These are phyloP conservation scores for Botryococcus braunii DNA, from an alignment of 163 green algal genomes.

Conservation along the genomic window DNA sequence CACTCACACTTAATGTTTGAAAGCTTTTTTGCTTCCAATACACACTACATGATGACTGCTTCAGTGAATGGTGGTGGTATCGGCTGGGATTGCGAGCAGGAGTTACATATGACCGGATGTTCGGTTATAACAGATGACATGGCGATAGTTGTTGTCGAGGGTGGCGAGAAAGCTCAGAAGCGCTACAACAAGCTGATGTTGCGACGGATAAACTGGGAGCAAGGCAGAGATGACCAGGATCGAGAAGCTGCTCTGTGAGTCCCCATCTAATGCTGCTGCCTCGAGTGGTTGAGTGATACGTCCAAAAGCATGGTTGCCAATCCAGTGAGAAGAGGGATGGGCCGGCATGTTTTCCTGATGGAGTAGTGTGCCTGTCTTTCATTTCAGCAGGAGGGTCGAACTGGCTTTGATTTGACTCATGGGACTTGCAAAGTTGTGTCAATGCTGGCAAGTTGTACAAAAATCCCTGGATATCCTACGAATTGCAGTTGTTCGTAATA, in stretches of 20 bases:
- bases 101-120: slow-evolving; percentile 82
- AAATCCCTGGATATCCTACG: no score
- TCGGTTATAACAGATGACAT: slow-evolving; percentile 47
- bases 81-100: no score
- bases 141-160: slow-evolving; percentile 76
- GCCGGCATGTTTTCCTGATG: neutral
- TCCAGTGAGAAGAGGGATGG: neutral
- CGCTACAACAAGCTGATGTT: slow-evolving; percentile 90
- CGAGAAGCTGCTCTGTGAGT: slow-evolving; percentile 27
- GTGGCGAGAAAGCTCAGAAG: slow-evolving; percentile 41
- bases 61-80: no score
- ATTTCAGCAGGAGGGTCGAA: neutral
- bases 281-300: slow-evolving; percentile 21
- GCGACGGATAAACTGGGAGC: slow-evolving; percentile 82
- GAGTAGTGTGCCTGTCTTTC: neutral
- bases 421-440: no score
- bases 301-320: neutral
- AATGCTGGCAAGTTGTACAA: no score
- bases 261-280: slow-evolving; percentile 15
- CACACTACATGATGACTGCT: no score
- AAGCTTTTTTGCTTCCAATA: no score
- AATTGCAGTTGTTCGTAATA: no score
- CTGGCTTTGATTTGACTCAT: no score
- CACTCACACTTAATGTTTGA: no score
- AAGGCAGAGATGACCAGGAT: slow-evolving; percentile 34